Conservation (phyloP, 495 filamentous ascomycete species). For the Durotheca rogersii region DNA sequence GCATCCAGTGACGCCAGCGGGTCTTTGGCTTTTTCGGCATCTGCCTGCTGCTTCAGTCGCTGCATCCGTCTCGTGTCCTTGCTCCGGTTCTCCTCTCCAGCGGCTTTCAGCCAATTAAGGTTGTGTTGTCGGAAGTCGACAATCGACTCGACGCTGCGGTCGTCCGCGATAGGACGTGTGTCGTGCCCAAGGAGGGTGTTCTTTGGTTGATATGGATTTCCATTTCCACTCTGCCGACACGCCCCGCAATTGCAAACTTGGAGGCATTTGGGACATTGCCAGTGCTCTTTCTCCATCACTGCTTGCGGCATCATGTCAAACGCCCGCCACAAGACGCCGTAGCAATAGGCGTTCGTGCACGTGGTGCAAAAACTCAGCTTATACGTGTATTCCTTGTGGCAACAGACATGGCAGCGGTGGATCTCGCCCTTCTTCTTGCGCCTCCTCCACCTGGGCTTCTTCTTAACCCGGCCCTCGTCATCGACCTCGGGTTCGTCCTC, state of each 20-base stretch:
- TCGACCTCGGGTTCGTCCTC: slow-evolving; percentile 50
- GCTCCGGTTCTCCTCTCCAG: slow-evolving; percentile 52
- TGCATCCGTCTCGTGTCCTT: slow-evolving; percentile 54
- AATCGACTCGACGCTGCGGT: slow-evolving; percentile 79
- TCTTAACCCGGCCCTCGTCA: slow-evolving; percentile 52
- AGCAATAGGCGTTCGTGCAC: slow-evolving; percentile 78
- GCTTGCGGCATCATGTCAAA: slow-evolving; percentile 82
- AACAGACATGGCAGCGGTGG: slow-evolving; percentile 79
- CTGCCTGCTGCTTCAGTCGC: slow-evolving; percentile 51
- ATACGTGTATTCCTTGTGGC: slow-evolving; percentile 70
- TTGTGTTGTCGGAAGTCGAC: slow-evolving; percentile 86
- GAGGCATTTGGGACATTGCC: slow-evolving; percentile 84
- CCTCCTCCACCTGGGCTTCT: slow-evolving; percentile 43
- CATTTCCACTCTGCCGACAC: slow-evolving; percentile 57
- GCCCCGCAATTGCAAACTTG: slow-evolving; percentile 79
- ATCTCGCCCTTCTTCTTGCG: slow-evolving; percentile 50
- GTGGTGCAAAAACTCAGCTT: slow-evolving; percentile 75
- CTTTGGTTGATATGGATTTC: slow-evolving; percentile 72
- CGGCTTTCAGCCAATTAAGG: slow-evolving; percentile 65
- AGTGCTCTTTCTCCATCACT: slow-evolving; percentile 73
- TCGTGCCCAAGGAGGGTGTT: slow-evolving; percentile 85
- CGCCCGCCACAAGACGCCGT: slow-evolving; percentile 81
- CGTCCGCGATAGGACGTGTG: slow-evolving; percentile 83
- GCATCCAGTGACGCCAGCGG: slow-evolving; percentile 25
- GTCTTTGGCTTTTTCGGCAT: slow-evolving; percentile 54